These are phyloP conservation scores for Gossypium ekmanianum DNA, from an alignment of 345 rosid species.

Conservation along the genomic window DNA sequence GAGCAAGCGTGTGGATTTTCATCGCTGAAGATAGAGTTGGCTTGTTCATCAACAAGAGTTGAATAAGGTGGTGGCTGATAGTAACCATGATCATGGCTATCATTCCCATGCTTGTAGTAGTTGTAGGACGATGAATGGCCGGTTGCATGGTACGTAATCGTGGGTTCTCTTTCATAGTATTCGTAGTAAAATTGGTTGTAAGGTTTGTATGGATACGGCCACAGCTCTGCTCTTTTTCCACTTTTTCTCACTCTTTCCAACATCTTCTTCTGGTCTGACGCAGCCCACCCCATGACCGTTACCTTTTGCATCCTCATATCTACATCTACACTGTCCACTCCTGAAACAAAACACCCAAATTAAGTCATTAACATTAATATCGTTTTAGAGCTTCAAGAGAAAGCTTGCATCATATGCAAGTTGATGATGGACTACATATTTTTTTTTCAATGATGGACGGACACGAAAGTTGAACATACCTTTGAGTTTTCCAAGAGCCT, in stretches of 20 bases:
- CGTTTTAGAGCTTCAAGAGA: neutral
- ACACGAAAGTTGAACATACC: constrained; percentile 32
- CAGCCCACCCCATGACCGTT: constrained; percentile 65
- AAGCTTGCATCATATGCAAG: neutral
- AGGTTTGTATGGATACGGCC: constrained; percentile 62
- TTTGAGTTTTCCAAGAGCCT: constrained; percentile 51
- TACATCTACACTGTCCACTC: constrained; percentile 57
- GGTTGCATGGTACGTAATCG: neutral
- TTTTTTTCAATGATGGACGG: neutral
- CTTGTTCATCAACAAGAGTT: constrained; percentile 30
- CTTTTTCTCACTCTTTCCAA: constrained; percentile 56
- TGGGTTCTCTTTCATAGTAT: constrained; percentile 15
- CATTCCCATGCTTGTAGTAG: constrained; percentile 46
- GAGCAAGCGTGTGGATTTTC: constrained; percentile 79
- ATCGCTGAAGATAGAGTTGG: constrained; percentile 56
- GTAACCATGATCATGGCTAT: constrained; percentile 41
- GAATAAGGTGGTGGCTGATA: constrained; percentile 36
- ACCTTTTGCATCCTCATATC: constrained; percentile 67
- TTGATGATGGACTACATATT: too few species aligned
- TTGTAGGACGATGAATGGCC: constrained; percentile 39
- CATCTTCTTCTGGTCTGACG: constrained; percentile 46
- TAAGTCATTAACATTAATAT: neutral
- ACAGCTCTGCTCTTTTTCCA: constrained; percentile 55
- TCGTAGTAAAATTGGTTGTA: constrained; percentile 36
- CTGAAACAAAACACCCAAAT: constrained; percentile 26